Percentiles rank a stretch among this genome's conserved stretches.
These are phyloP conservation scores for Melaleuca quinquenervia DNA, from an alignment of 345 rosid genomes.

Conservation along the genomic window DNA sequence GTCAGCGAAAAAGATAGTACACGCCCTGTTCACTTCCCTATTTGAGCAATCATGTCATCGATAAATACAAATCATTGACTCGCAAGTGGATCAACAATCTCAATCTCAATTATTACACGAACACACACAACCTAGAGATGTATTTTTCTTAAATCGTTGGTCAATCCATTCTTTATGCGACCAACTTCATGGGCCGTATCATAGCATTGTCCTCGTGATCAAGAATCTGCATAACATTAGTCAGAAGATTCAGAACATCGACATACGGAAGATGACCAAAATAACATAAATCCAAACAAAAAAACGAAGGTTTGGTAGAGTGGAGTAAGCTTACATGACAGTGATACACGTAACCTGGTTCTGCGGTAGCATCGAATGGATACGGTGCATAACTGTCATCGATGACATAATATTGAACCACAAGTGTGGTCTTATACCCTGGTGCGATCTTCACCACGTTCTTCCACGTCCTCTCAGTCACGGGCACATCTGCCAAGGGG, in stretches of 20 bases:
- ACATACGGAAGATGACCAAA: background rate
- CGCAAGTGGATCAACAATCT: background rate
- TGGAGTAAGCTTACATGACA: conserved; percentile 54
- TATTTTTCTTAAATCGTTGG: background rate
- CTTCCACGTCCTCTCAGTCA: conserved; percentile 81
- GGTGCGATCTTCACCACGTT: conserved; percentile 71
- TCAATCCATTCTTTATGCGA: background rate
- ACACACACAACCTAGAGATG: background rate
- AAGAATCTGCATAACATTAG: conserved; percentile 38
- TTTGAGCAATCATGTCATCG: background rate
- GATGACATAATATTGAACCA: conserved; percentile 47
- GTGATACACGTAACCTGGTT: conserved; percentile 83
- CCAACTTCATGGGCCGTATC: conserved; percentile 64
- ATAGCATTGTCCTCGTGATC: conserved; percentile 86
- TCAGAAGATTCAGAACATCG: background rate
- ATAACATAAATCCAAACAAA: background rate
- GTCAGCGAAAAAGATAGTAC: background rate
- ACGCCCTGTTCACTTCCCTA: background rate
- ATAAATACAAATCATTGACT: background rate
- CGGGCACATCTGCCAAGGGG: conserved; percentile 20
- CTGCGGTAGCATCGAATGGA: conserved; percentile 44
- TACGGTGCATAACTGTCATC: conserved; percentile 44
- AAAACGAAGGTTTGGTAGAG: background rate
- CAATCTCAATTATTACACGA: background rate
- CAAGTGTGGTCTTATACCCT: conserved; percentile 38